Evolutionary conservation across 225 moss, liverwort and hornwort species (phyloP).

Genomic region (Antitrichia curtipendula): DNA sequence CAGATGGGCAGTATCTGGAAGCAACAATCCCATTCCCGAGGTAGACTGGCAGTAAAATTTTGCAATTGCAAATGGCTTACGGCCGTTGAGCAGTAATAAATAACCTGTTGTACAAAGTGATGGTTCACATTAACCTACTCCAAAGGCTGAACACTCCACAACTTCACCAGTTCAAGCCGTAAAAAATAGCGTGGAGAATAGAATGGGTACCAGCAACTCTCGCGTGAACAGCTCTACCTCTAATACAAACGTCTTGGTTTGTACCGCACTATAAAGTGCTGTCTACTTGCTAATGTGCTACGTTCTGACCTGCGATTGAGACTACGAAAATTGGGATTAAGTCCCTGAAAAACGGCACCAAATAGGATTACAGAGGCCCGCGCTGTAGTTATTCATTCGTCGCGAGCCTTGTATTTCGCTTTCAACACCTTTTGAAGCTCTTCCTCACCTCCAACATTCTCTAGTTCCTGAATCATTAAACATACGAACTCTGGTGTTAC

Average conservation of each 20-base stretch:
- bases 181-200: neutral
- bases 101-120: conserved; percentile 19
- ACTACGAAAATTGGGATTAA: conserved; percentile 5
- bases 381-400: neutral
- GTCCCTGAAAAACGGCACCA: neutral
- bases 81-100: neutral
- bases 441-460: conserved; percentile 36
- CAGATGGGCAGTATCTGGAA: neutral
- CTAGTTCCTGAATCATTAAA: conserved; percentile 23
- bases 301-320: neutral
- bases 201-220: conserved; percentile 5
- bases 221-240: conserved; percentile 2
- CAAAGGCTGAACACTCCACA: neutral
- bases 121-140: conserved; percentile 1
- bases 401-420: conserved; percentile 20
- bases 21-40: neutral
- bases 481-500: neutral
- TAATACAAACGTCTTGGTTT: conserved; percentile 20
- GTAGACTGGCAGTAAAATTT: neutral
- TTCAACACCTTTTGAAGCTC: conserved; percentile 34
- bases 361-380: neutral
- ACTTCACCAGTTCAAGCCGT: neutral
- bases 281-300: neutral
- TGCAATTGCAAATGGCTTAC: conserved; percentile 2
- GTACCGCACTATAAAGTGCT: conserved; percentile 3